A percentile compares a stretch with the other conserved stretches of the same genome.
These are phyloP conservation scores for Leccinum pallidistipes DNA, from an alignment of 1,284 basidiomycete species.

Conservation along the genomic window DNA sequence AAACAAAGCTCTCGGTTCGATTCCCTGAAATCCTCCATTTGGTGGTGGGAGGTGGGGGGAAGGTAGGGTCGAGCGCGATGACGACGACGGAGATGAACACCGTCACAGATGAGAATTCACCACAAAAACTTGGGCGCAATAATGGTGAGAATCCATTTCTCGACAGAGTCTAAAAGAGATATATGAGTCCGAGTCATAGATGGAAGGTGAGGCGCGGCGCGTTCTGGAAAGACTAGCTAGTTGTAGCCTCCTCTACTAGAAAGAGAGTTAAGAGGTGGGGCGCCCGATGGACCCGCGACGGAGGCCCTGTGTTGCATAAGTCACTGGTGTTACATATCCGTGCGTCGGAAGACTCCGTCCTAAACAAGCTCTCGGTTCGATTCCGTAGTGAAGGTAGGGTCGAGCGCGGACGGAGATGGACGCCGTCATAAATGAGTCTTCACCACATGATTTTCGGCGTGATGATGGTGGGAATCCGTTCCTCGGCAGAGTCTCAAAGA, in stretches of 20 bases:
- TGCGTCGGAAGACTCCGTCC: neutral
- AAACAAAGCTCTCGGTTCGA: neutral
- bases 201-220: neutral
- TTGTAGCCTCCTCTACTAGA: neutral
- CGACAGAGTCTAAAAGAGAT: neutral
- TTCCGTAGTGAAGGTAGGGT: neutral
- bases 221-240: no score
- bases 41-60: neutral
- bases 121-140: neutral
- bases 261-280: neutral
- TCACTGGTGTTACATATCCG: neutral
- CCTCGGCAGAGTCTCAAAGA: neutral
- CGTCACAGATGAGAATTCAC: neutral
- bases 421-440: neutral
- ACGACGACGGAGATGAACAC: neutral
- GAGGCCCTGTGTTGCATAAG: neutral
- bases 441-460: neutral
- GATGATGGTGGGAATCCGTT: neutral
- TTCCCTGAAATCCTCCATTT: neutral
- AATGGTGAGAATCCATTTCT: neutral
- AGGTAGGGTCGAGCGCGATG: neutral
- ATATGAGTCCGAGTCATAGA: neutral
- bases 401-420: neutral
- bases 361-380: neutral
- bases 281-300: neutral